Conservation (phyloP, 208 protist species). For the Endotrypanum monterogeii region DNA sequence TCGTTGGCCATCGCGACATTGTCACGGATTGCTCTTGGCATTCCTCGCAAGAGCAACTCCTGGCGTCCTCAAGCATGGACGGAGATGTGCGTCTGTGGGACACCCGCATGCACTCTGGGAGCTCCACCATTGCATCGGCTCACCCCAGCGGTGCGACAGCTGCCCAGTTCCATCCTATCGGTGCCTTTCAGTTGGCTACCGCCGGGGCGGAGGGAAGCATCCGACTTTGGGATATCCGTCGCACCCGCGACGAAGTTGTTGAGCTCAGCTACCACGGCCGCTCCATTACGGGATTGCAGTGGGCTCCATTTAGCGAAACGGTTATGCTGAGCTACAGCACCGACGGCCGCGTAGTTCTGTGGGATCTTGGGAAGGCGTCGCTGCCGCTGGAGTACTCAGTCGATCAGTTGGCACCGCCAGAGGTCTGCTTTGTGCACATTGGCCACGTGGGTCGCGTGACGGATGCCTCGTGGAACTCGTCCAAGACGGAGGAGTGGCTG, state of each 20-base stretch:
- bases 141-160: constrained; percentile 45
- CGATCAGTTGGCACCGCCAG: constrained; percentile 54
- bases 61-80: constrained; percentile 96
- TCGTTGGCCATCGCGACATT: constrained; percentile 54
- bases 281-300: constrained; percentile 52
- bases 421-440: constrained; percentile 94
- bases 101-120: constrained; percentile 44
- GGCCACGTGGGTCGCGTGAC: constrained; percentile 95
- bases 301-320: constrained; percentile 53
- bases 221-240: constrained; percentile 62
- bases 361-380: constrained; percentile 50
- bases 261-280: constrained; percentile 48
- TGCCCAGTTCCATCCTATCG: constrained; percentile 56
- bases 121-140: constrained; percentile 31
- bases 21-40: constrained; percentile 97
- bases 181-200: constrained; percentile 57
- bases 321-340: constrained; percentile 45
- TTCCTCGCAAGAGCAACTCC: constrained; percentile 73
- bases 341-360: constrained; percentile 61
- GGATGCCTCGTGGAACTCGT: constrained; percentile 92
- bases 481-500: constrained; percentile 91
- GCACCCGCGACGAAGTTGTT: constrained; percentile 20
- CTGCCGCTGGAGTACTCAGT: constrained; percentile 42
- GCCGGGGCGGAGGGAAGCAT: constrained; percentile 38
- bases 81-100: constrained; percentile 91